A percentile compares a stretch with the other conserved stretches of the same genome.
Evolutionary conservation across 148 eudicot species (phyloP).

Genomic region (Hydrangea macrophylla): DNA sequence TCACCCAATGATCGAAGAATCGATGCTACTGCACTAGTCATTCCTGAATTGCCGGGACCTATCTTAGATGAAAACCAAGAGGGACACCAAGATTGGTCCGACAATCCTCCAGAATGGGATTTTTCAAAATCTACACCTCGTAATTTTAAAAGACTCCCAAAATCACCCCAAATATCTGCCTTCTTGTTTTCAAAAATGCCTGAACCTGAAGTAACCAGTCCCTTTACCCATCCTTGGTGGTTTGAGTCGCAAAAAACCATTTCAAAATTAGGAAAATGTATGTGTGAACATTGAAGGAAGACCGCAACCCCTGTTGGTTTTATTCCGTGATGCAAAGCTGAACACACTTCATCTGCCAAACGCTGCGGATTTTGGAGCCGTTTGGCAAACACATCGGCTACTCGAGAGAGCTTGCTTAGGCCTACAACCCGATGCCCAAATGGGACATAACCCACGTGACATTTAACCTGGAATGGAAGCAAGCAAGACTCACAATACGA

Average conservation of each 20-base stretch:
- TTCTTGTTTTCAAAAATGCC: constrained; percentile 56
- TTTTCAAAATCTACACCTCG: constrained; percentile 33
- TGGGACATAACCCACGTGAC: constrained; percentile 88
- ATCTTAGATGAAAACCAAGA: constrained; percentile 27
- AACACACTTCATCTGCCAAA: constrained; percentile 73
- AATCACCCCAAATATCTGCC: constrained; percentile 59
- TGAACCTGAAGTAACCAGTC: constrained; percentile 53
- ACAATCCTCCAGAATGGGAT: constrained; percentile 16
- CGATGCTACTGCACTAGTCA: constrained; percentile 59
- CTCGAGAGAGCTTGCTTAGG: constrained; percentile 92
- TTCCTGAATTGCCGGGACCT: constrained; percentile 33
- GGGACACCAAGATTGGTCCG: constrained; percentile 61
- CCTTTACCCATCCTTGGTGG: constrained; percentile 43
- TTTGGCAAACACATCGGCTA: constrained; percentile 73
- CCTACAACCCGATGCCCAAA: constrained; percentile 84
- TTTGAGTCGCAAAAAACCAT: constrained; percentile 43
- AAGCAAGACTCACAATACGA: constrained; percentile 89
- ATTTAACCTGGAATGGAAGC: constrained; percentile 85
- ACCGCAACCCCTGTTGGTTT: constrained; percentile 78
- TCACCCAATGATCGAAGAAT: constrained; percentile 71
- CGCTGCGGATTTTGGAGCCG: constrained; percentile 86
- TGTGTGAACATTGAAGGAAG: constrained; percentile 63
- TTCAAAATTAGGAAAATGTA: constrained; percentile 54
- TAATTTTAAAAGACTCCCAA: constrained; percentile 51
- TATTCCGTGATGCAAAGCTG: constrained; percentile 55